Conservation (phyloP, 768 basidiomycete genomes). For the Inosperma sp. region DNA sequence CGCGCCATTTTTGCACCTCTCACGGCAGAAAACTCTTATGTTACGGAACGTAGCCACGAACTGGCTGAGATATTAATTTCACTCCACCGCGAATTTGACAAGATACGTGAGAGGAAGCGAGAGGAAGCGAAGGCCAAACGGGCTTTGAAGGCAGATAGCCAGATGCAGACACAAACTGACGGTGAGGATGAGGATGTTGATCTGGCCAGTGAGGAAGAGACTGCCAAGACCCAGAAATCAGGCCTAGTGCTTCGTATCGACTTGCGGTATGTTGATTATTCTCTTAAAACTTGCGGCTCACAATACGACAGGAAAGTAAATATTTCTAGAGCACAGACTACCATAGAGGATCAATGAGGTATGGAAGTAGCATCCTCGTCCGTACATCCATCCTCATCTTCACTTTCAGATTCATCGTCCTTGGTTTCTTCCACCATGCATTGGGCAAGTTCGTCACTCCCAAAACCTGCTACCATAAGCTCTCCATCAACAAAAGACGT, state of each 20-base stretch:
- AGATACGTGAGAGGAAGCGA: constrained; percentile 5
- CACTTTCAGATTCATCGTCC: background rate
- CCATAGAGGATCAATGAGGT: constrained; percentile 1
- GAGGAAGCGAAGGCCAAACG: constrained; percentile 5
- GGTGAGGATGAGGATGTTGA: background rate
- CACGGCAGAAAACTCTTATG: background rate
- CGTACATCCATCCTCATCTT: background rate
- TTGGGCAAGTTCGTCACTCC: background rate
- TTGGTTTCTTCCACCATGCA: background rate
- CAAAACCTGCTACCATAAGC: background rate
- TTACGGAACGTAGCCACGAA: background rate
- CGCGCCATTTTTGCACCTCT: constrained; percentile 9
- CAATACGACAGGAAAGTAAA: background rate
- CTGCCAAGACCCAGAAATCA: background rate
- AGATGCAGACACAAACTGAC: background rate
- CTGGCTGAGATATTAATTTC: constrained; percentile 1
- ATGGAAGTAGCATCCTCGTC: background rate
- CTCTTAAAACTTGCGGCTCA: background rate
- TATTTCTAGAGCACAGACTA: background rate
- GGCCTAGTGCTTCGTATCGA: background rate
- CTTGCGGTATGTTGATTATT: background rate
- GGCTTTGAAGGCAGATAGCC: background rate
- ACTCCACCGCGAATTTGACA: constrained; percentile 6
- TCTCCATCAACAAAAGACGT: background rate
- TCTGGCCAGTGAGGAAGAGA: background rate